phyloP scores from a whole-genome alignment of 2,329 filamentous ascomycete genomes.

The Trichoderma sp. region DNA sequence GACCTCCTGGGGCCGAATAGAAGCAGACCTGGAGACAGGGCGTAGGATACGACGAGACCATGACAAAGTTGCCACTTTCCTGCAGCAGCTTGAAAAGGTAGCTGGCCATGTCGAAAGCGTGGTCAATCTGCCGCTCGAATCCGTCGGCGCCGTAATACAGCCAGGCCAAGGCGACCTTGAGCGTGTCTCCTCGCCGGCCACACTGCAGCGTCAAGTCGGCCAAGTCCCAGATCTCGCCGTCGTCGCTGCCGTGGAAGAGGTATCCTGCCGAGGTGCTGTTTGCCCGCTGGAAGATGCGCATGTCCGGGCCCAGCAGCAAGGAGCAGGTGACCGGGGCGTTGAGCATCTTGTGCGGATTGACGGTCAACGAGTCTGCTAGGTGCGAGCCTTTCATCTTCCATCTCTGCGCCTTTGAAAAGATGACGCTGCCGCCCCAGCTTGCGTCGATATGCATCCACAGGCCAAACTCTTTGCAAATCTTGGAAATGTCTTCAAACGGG shows the following conservation, averaged over 20 bases:
- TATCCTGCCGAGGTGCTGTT: slow-evolving; percentile 89
- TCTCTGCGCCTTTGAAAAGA: slow-evolving; percentile 66
- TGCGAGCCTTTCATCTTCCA: slow-evolving; percentile 66
- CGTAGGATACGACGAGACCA: slow-evolving; percentile 73
- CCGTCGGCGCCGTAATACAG: slow-evolving; percentile 79
- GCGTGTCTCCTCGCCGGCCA: slow-evolving; percentile 75
- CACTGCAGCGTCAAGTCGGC: slow-evolving; percentile 93
- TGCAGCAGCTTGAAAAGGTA: slow-evolving; percentile 63
- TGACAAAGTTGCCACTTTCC: slow-evolving; percentile 56
- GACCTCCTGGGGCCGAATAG: slow-evolving; percentile 65
- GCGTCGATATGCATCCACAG: slow-evolving; percentile 94
- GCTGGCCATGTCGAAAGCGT: slow-evolving; percentile 68
- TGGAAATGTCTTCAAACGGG: slow-evolving; percentile 66
- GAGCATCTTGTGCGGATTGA: slow-evolving; percentile 98
- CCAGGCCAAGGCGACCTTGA: slow-evolving; percentile 88
- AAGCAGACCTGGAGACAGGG: slow-evolving; percentile 95
- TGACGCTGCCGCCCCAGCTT: slow-evolving; percentile 81
- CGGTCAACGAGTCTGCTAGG: slow-evolving; percentile 74
- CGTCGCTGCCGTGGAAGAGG: slow-evolving; percentile 63
- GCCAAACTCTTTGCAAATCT: slow-evolving; percentile 65
- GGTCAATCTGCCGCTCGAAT: slow-evolving; percentile 66
- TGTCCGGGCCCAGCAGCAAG: slow-evolving; percentile 76
- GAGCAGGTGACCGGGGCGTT: slow-evolving; percentile 87
- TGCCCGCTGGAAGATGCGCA: slow-evolving; percentile 72
- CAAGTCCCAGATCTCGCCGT: slow-evolving; percentile 73